Conservation (phyloP, 2,329 filamentous ascomycete genomes). For the Alternaria rosae region DNA sequence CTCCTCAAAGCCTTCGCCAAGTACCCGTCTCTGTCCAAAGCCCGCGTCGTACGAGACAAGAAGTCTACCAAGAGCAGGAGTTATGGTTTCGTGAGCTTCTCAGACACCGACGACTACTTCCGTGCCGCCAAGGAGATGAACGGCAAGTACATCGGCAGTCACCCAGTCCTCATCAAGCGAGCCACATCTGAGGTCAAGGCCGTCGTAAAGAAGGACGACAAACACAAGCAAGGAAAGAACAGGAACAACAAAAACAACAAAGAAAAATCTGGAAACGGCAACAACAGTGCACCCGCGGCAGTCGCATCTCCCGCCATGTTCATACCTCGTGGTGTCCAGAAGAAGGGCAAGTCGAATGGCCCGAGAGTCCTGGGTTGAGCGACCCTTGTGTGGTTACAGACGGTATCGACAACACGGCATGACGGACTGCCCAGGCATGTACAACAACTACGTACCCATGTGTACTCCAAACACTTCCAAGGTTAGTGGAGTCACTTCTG, state of each 20-base stretch:
- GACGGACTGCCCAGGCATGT: not conserved
- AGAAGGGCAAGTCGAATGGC: conserved; percentile 41
- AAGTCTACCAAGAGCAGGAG: conserved; percentile 95
- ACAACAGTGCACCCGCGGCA: conserved; percentile 18
- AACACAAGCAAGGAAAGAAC: conserved; percentile 50
- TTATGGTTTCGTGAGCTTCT: conserved; percentile 96
- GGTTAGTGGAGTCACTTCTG: conserved; percentile 5
- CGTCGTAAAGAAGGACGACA: conserved; percentile 62
- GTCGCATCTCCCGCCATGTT: conserved; percentile 31
- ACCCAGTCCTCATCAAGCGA: conserved; percentile 86
- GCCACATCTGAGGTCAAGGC: conserved; percentile 92
- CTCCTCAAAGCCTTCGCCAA: conserved; percentile 91
- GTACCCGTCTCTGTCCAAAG: conserved; percentile 89
- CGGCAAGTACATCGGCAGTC: conserved; percentile 98
- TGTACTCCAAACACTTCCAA: not conserved
- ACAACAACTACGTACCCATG: not conserved
- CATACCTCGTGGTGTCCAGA: conserved; percentile 39
- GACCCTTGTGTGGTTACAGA: not conserved
- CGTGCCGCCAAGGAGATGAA: conserved; percentile 97
- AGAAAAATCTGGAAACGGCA: conserved; percentile 17
- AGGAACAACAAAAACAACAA: conserved; percentile 59
- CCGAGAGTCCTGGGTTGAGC: conserved; percentile 41
- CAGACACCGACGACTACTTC: conserved; percentile 95
- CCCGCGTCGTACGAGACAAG: conserved; percentile 93
- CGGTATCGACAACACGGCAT: not conserved